These are phyloP conservation scores for Grosmannia serpens DNA, from an alignment of 2,329 filamentous ascomycete genomes.

Conservation along the genomic window DNA sequence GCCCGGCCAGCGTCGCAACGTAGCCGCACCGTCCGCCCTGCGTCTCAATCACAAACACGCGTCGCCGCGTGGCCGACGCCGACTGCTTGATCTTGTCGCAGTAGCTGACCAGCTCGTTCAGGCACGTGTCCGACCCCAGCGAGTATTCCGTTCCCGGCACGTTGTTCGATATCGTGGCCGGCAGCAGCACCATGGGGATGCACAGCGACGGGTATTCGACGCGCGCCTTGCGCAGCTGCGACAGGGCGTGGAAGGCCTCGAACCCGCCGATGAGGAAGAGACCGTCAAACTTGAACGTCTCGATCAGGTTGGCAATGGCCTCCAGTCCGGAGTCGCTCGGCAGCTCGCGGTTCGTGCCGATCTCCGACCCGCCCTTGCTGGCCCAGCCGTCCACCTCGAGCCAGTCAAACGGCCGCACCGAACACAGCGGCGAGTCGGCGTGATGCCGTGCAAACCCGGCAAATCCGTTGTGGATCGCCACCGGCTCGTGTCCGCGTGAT, in stretches of 20 bases:
- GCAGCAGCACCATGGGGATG: constrained; percentile 83
- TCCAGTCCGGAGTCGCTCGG: constrained; percentile 78
- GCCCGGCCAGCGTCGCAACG: constrained; percentile 78
- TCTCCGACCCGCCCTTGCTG: constrained; percentile 92
- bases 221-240: constrained; percentile 72
- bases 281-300: constrained; percentile 79
- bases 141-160: constrained; percentile 97
- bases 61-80: constrained; percentile 80
- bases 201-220: constrained; percentile 72
- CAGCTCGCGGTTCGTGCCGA: constrained; percentile 91
- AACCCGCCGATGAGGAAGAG: constrained; percentile 91
- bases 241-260: constrained; percentile 87
- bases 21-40: constrained; percentile 93
- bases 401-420: constrained; percentile 82
- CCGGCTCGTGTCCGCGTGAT: constrained; percentile 78
- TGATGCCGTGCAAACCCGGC: constrained; percentile 88
- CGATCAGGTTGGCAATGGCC: constrained; percentile 70
- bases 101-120: constrained; percentile 90
- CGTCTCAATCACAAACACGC: constrained; percentile 96
- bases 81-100: constrained; percentile 98
- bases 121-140: constrained; percentile 87
- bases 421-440: constrained; percentile 65
- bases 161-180: constrained; percentile 98
- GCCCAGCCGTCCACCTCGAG: constrained; percentile 92
- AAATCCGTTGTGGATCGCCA: constrained; percentile 95